Conservation (phyloP, 1,139 yeast genomes). For the Geotrichum reessii region DNA sequence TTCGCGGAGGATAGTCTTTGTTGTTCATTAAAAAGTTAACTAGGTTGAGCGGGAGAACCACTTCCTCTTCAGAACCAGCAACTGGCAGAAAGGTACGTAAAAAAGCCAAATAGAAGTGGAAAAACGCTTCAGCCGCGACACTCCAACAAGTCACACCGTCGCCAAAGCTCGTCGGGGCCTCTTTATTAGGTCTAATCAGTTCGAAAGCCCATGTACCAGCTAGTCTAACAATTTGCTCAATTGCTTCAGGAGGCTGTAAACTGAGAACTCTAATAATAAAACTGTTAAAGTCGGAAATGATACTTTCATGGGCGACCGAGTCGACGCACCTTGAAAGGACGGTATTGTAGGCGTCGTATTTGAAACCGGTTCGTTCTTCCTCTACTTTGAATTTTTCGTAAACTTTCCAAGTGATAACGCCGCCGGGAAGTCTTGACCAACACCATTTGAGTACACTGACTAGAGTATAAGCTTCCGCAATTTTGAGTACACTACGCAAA, state of each 20-base stretch:
- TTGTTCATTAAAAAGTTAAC: not conserved
- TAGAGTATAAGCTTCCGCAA: constrained; percentile 43
- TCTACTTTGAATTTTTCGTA: constrained; percentile 62
- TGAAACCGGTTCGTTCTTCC: constrained; percentile 55
- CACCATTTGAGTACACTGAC: constrained; percentile 71
- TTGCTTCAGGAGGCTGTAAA: constrained; percentile 67
- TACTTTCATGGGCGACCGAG: constrained; percentile 83
- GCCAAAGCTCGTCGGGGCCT: constrained; percentile 42
- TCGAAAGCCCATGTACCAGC: constrained; percentile 88
- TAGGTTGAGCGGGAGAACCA: not conserved
- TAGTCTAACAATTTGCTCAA: constrained; percentile 74
- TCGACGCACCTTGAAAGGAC: constrained; percentile 80
- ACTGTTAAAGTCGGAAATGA: constrained; percentile 81
- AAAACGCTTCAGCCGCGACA: constrained; percentile 64
- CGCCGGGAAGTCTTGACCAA: constrained; percentile 78
- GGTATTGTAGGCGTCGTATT: constrained; percentile 56
- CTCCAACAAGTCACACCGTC: constrained; percentile 72
- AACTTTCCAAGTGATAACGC: constrained; percentile 81
- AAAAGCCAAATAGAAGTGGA: constrained; percentile 71
- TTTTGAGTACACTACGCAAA: constrained; percentile 29
- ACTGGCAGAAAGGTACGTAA: constrained; percentile 55
- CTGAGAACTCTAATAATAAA: constrained; percentile 71
- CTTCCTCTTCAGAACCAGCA: not conserved
- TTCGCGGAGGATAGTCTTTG: constrained; percentile 35
- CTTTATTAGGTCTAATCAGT: constrained; percentile 30